Percentiles rank a stretch among this genome's conserved stretches.
These are phyloP conservation scores for Populus davidiana DNA, from an alignment of 345 rosid genomes.

Conservation along the genomic window DNA sequence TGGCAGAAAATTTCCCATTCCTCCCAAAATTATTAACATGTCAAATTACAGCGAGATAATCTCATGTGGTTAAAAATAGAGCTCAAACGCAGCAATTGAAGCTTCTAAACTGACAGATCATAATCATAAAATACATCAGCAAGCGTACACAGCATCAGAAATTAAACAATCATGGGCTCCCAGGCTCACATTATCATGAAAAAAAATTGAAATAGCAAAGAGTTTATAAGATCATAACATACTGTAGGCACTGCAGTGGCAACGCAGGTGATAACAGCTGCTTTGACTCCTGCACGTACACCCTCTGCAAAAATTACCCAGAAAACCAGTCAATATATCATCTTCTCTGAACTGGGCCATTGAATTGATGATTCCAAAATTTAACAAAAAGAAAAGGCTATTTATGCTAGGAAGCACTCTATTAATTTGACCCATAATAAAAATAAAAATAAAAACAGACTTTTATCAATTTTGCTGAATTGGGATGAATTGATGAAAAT, in stretches of 20 bases:
- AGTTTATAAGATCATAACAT: conserved; percentile 1
- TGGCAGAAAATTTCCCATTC: no score
- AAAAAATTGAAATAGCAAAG: neutral
- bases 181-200: neutral
- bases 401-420: no score
- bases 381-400: no score
- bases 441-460: no score
- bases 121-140: neutral
- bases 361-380: neutral
- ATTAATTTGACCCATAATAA: no score
- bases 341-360: neutral
- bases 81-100: neutral
- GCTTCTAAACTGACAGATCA: neutral
- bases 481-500: neutral
- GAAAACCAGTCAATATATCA: neutral
- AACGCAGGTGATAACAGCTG: conserved; percentile 44
- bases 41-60: no score
- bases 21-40: no score
- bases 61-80: no score
- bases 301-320: conserved; percentile 43
- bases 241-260: conserved; percentile 56
- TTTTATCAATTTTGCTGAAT: neutral
- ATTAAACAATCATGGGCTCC: neutral
- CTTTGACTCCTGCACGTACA: conserved; percentile 56
- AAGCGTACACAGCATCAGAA: neutral